Evolutionary conservation across 2,329 filamentous ascomycete genomes (phyloP), one percentile per base, ranked within the genome.

Genomic region (Beauveria asiatica): DNA sequence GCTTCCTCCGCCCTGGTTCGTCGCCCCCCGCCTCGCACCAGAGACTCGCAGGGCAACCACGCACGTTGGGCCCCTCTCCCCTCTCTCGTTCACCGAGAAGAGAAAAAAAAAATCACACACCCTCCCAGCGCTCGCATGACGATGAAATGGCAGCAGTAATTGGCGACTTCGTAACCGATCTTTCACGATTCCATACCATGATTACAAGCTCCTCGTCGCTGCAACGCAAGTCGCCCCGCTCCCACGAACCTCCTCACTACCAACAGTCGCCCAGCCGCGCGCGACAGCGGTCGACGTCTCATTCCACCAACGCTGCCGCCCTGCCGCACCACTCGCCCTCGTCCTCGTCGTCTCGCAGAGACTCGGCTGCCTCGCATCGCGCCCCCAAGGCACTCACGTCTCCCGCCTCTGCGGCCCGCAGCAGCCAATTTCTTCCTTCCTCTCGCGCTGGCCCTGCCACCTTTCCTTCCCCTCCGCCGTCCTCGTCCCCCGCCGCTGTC

Each of bases 91-190:
- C 45, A 41, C 59, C 59, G 46, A 59, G 45, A 30, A 17, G 21
- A 7, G 33, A 42, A 45, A 49, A 57, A 50, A 37, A 21, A 41
- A 41, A 33, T 33, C 52, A 54, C 49, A 60, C 50, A 50, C 17
- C 51, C 46, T 46, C 59, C 42, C 37, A 50, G 58, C 25, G 27
- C 21, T 39, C n/a, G 33, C 44, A 49, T 62, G 63, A 70, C 68
- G 70, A 77, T 77, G 80, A 73, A 76, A 86, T 87, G 84, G 84
- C 83, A 70, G 79, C 83, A 74, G 73, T 86, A 74, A 81, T 86
- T 67, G 82, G 82, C 73, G 90, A 93, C 78, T 86, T 86, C 77
- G 84, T 86, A 75, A 83, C 89, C 74, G 86, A 90, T 76, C 80
- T 86, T 67, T 80, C 83, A 68, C 83, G 85, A 75, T 87, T 88